Conservation (phyloP, 768 basidiomycete species). For the Leucosporidium scottii region DNA sequence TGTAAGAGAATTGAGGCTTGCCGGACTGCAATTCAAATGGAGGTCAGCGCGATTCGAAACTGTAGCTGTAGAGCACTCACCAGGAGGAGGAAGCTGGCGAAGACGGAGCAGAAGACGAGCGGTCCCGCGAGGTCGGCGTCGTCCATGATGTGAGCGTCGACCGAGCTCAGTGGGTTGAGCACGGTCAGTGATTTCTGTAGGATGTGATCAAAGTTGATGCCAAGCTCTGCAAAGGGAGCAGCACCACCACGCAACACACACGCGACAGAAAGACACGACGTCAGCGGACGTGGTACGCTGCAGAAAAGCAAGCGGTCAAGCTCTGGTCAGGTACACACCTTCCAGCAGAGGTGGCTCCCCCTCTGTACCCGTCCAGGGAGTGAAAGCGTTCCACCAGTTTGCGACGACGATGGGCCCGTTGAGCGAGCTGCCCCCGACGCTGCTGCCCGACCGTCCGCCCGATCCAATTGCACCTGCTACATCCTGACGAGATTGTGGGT, state of each 20-base stretch:
- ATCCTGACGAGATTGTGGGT: constrained; percentile 7
- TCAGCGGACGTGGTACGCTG: background rate
- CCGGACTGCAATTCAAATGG: constrained; percentile 60
- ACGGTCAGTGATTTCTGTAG: constrained; percentile 88
- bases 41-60: background rate
- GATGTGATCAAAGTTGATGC: constrained; percentile 96
- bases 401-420: constrained; percentile 25
- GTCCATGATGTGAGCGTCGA: constrained; percentile 70
- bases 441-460: background rate
- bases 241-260: background rate
- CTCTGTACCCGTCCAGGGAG: constrained; percentile 50
- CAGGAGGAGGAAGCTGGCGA: constrained; percentile 82
- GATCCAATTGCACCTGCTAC: constrained; percentile 24
- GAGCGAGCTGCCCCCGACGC: background rate
- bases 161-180: constrained; percentile 73
- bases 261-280: background rate
- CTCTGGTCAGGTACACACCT: constrained; percentile 51
- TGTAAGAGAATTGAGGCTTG: constrained; percentile 96
- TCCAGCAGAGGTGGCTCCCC: constrained; percentile 92
- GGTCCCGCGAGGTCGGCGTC: constrained; percentile 97
- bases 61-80: constrained; percentile 50
- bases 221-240: constrained; percentile 59
- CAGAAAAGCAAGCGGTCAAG: background rate
- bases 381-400: constrained; percentile 35
- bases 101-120: constrained; percentile 87